Conservation (phyloP, 148 eudicot species). For the Fagopyrum tataricum region DNA sequence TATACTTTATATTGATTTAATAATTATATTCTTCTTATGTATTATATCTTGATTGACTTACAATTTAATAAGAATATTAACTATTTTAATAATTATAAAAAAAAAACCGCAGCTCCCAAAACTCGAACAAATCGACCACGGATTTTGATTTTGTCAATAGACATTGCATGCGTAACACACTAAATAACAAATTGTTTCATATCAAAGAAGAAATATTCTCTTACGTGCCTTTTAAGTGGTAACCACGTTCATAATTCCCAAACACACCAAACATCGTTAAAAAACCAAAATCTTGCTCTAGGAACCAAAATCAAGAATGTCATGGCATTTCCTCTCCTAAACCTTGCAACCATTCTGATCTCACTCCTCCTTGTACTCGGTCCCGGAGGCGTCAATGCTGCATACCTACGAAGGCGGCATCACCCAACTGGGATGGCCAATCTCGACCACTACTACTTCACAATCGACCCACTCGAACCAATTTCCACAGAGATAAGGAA, state of each 20-base stretch:
- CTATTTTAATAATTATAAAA: too few relatives aligned
- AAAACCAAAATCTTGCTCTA: neutral
- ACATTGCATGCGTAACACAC: neutral
- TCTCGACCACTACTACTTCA: slow-evolving; percentile 22
- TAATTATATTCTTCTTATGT: too few relatives aligned
- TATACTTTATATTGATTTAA: too few relatives aligned
- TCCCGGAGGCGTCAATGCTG: neutral
- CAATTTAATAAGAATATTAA: too few relatives aligned
- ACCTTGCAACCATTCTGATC: slow-evolving; percentile 19
- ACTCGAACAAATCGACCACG: neutral
- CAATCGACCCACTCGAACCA: slow-evolving; percentile 16
- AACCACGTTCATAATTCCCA: neutral
- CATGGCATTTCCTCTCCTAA: slow-evolving; percentile 29
- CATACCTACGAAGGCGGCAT: neutral
- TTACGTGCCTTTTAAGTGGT: neutral
- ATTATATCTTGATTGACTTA: too few relatives aligned
- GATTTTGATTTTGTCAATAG: neutral
- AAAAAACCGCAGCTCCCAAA: neutral
- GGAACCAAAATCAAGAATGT: neutral
- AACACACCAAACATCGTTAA: too few relatives aligned
- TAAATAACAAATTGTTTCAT: neutral
- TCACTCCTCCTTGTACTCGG: slow-evolving; percentile 13
- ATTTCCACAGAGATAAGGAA: slow-evolving; percentile 7
- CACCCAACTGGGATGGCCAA: slow-evolving; percentile 1
- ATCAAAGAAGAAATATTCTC: neutral